These are phyloP conservation scores for Bothriochloa decipiens DNA, from an alignment of 176 grass and related monocot species.

Conservation along the genomic window DNA sequence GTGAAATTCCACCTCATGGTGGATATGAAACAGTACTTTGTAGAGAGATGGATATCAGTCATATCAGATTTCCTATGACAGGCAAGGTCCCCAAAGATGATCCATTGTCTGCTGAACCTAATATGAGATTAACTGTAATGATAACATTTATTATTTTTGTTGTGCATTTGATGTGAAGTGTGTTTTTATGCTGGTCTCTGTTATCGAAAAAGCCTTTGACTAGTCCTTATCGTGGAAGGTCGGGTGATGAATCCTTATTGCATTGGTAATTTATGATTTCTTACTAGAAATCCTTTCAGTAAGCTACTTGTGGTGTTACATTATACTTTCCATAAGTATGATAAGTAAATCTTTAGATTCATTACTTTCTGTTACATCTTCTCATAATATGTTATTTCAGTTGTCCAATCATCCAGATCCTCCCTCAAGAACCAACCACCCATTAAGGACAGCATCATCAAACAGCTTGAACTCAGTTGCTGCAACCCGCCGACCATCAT, in stretches of 20 bases:
- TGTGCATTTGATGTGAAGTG: neutral
- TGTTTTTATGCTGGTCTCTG: slow-evolving; percentile 5
- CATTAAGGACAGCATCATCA: slow-evolving; percentile 68
- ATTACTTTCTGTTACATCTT: slow-evolving; percentile 34
- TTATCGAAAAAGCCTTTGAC: slow-evolving; percentile 13
- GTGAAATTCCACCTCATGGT: slow-evolving; percentile 6
- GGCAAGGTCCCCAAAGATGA: slow-evolving; percentile 14
- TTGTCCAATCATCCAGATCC: slow-evolving; percentile 77
- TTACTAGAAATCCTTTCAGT: neutral
- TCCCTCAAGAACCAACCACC: slow-evolving; percentile 58
- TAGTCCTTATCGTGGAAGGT: slow-evolving; percentile 4
- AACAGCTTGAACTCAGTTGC: slow-evolving; percentile 65
- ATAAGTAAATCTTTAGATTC: slow-evolving; percentile 17
- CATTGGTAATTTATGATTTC: slow-evolving; percentile 6
- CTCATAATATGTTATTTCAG: slow-evolving; percentile 53
- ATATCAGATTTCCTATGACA: slow-evolving; percentile 19
- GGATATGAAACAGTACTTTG: neutral
- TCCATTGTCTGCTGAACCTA: neutral
- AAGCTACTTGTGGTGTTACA: neutral
- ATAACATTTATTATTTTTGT: neutral
- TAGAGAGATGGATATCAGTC: slow-evolving; percentile 16
- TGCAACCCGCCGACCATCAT: slow-evolving; percentile 67
- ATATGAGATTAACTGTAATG: neutral
- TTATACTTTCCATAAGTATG: slow-evolving; percentile 13
- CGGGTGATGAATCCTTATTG: neutral